Conservation (phyloP, 2,329 filamentous ascomycete species). For the Claviceps sp. region DNA sequence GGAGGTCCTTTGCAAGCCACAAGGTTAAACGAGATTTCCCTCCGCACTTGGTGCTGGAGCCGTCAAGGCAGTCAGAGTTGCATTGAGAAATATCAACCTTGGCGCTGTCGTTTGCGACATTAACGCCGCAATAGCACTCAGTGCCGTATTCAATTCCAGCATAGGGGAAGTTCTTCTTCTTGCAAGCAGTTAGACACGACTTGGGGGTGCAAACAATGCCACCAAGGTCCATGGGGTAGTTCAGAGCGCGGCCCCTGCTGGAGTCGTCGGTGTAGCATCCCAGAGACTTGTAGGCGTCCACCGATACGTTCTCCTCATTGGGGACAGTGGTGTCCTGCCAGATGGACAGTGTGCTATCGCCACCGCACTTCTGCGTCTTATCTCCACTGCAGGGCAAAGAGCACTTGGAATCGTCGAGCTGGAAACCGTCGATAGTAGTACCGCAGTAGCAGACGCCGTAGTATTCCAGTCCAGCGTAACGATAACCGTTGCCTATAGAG, state of each 20-base stretch:
- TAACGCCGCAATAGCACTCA: conserved; percentile 38
- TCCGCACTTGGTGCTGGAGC: conserved; percentile 28
- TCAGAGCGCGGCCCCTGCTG: conserved; percentile 28
- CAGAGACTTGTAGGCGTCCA: conserved; percentile 41
- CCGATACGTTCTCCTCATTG: conserved; percentile 27
- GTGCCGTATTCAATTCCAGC: conserved; percentile 32
- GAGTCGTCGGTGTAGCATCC: conserved; percentile 46
- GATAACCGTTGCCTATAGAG: conserved; percentile 29
- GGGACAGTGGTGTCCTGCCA: conserved; percentile 36
- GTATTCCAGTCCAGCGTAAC: conserved; percentile 37
- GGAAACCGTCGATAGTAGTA: conserved; percentile 37
- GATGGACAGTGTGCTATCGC: conserved; percentile 31
- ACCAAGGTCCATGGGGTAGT: conserved; percentile 27
- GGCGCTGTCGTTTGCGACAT: conserved; percentile 34
- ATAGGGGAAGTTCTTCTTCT: conserved; percentile 29
- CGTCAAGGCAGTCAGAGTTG: conserved; percentile 37
- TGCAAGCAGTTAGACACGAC: conserved; percentile 29
- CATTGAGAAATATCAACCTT: conserved; percentile 28
- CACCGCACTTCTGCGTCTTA: conserved; percentile 32
- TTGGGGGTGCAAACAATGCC: conserved; percentile 26
- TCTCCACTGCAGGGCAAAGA: conserved; percentile 40
- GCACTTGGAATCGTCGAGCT: conserved; percentile 39
- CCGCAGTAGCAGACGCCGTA: conserved; percentile 41
- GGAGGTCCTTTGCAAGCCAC: conserved; percentile 34
- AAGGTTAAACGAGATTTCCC: conserved; percentile 28